Percentiles rank a stretch among this genome's conserved stretches.
Evolutionary conservation across 2,329 filamentous ascomycete species (phyloP).

Genomic region (Phaeophleospora eucalypticola): DNA sequence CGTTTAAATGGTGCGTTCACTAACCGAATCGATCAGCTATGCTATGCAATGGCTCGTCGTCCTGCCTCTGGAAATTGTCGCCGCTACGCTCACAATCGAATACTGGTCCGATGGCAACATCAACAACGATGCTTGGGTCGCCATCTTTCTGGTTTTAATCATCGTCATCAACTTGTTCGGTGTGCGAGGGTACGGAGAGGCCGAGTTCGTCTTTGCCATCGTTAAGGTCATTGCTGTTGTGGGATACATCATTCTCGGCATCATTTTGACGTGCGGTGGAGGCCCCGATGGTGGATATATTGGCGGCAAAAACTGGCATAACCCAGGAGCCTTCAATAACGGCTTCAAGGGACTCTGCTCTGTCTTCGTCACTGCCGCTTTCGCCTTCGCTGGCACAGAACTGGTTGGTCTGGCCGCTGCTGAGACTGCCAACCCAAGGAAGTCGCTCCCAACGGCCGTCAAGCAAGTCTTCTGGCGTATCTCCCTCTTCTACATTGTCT

Average conservation of each 20-base stretch:
- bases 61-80: slow-evolving; percentile 33
- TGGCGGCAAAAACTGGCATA: slow-evolving; percentile 51
- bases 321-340: slow-evolving; percentile 43
- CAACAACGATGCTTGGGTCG: slow-evolving; percentile 31
- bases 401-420: slow-evolving; percentile 55
- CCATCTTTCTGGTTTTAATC: slow-evolving; percentile 32
- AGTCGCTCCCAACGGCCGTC: slow-evolving; percentile 36
- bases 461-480: slow-evolving; percentile 37
- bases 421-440: slow-evolving; percentile 50
- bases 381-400: slow-evolving; percentile 62
- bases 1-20: too few relatives aligned
- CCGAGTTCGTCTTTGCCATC: slow-evolving; percentile 35
- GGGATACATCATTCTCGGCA: slow-evolving; percentile 63
- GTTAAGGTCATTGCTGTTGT: slow-evolving; percentile 45
- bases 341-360: slow-evolving; percentile 63
- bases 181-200: slow-evolving; percentile 34
- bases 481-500: slow-evolving; percentile 34
- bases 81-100: slow-evolving; percentile 31
- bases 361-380: slow-evolving; percentile 61
- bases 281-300: slow-evolving; percentile 55
- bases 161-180: slow-evolving; percentile 33
- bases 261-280: slow-evolving; percentile 56
- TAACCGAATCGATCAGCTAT: too few relatives aligned
- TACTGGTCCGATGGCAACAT: slow-evolving; percentile 30
- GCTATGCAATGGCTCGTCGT: slow-evolving; percentile 34